A percentile compares a stretch with the other conserved stretches of the same genome.
Evolutionary conservation across 495 filamentous ascomycete species (phyloP).

Genomic region (Darksidea phi): DNA sequence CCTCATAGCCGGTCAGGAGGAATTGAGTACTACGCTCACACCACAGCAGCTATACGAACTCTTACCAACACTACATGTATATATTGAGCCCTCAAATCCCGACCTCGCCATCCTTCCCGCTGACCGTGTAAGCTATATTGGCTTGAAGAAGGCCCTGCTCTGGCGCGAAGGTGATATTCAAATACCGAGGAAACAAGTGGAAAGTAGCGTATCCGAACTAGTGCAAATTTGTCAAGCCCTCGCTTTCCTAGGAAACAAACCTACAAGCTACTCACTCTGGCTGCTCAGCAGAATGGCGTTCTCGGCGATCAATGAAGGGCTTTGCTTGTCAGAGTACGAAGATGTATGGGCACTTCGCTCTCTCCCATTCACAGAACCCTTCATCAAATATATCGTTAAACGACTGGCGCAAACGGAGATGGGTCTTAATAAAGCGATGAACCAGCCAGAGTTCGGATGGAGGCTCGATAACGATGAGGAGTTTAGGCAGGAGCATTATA

Average conservation of each 20-base stretch:
- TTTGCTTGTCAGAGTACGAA: not conserved
- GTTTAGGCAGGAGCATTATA: not conserved
- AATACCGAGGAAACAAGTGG: not conserved
- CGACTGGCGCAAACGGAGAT: not conserved
- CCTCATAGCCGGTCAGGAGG: slow-evolving; percentile 1
- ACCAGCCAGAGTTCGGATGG: not conserved
- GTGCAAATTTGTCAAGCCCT: slow-evolving; percentile 3
- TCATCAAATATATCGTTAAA: not conserved
- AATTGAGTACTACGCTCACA: slow-evolving; percentile 7
- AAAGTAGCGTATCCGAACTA: not conserved
- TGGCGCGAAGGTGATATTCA: slow-evolving; percentile 4
- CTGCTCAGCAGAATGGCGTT: not conserved
- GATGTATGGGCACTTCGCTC: slow-evolving; percentile 3
- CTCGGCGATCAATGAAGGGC: not conserved
- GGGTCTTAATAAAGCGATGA: not conserved
- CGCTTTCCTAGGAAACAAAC: not conserved
- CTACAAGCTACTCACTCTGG: not conserved
- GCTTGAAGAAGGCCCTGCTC: not conserved
- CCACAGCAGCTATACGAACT: not conserved
- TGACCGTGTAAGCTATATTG: not conserved
- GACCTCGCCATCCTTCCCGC: slow-evolving; percentile 6
- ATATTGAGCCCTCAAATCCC: slow-evolving; percentile 5
- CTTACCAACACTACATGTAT: slow-evolving; percentile 18
- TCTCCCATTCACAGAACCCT: slow-evolving; percentile 9
- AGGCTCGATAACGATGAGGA: not conserved